These are phyloP conservation scores for Heterobasidion irregulare DNA, from an alignment of 1,284 basidiomycete species.

Conservation along the genomic window DNA sequence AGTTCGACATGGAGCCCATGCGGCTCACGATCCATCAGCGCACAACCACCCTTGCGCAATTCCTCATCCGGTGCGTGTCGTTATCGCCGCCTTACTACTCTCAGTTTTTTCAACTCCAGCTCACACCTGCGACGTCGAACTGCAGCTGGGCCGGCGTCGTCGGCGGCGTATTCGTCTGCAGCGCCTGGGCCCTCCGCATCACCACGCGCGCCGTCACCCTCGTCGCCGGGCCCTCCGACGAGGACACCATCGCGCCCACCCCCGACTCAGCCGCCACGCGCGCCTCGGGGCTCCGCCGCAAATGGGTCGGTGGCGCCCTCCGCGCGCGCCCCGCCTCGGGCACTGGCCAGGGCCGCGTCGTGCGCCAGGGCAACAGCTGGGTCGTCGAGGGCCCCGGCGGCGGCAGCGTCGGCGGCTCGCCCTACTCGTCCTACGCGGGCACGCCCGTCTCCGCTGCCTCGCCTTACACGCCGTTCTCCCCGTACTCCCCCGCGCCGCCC, in stretches of 20 bases:
- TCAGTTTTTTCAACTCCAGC: background rate
- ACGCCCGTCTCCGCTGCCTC: constrained; percentile 27
- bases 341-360: constrained; percentile 14
- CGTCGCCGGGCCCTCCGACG: constrained; percentile 53
- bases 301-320: constrained; percentile 38
- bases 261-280: constrained; percentile 31
- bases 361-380: constrained; percentile 36
- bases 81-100: constrained; percentile 10
- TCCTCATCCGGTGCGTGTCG: constrained; percentile 65
- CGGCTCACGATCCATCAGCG: constrained; percentile 80
- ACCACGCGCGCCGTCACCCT: constrained; percentile 58
- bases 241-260: constrained; percentile 52
- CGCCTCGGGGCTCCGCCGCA: constrained; percentile 32
- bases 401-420: constrained; percentile 14
- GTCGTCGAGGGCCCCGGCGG: constrained; percentile 26
- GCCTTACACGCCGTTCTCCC: constrained; percentile 21
- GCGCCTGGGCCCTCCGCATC: constrained; percentile 67
- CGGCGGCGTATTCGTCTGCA: constrained; percentile 78
- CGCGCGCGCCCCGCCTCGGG: constrained; percentile 26
- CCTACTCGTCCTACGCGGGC: constrained; percentile 27
- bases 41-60: constrained; percentile 73
- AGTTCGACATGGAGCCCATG: constrained; percentile 93
- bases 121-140: background rate
- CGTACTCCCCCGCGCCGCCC: background rate
- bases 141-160: constrained; percentile 64